Evolutionary conservation across 2,329 filamentous ascomycete species (phyloP), one percentile per base, ranked within the genome.

Genomic region (Scedosporium apiospermum): DNA sequence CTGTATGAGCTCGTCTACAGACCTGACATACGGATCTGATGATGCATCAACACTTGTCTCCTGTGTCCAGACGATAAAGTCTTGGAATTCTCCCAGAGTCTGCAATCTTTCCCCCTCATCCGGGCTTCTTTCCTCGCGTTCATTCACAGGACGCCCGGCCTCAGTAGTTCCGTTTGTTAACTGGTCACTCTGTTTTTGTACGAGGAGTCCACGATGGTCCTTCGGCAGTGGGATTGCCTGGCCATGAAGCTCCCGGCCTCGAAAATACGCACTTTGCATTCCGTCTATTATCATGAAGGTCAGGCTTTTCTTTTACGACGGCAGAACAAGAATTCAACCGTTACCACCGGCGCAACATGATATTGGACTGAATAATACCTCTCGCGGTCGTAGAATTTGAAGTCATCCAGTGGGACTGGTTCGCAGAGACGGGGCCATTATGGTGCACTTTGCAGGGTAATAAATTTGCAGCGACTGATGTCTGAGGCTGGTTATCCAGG

Each of bases 1-100:
- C 10, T 79, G 78, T 63, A 96, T 78, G 91, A 92, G 96, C 73
- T 96, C 92, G 67, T 88, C 82, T 53, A 96, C 77, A 0, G 88
- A 86, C 71, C 88, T 88, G 4, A 90, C 78, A 71, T 91, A 95
- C 1, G 82, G 78, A 74, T 96, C 91, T 5, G 76, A 53, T 7
- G 59, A 76, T 0, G 80, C 79, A 64, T 88, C 85, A 5, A 86
- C 86, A 59, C 84, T 68, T 1, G 76, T 74, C 67, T 95, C 92
- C 72, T 96, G 92, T 0, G 84, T 87, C 93, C 93, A 98, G n/a
- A 96, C 81, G 3, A 91, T 76, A 60, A 96, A 72, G 62, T 89
- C 80, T 6, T 91, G 85, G 70, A 97, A 97, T 16, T 80, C 80
- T 1, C 85, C 86, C 21, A 86, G 78, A 53, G 84, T 78, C 60